Conservation (phyloP, 192 early-diverging fungal species). For the Coemansia sp. region DNA sequence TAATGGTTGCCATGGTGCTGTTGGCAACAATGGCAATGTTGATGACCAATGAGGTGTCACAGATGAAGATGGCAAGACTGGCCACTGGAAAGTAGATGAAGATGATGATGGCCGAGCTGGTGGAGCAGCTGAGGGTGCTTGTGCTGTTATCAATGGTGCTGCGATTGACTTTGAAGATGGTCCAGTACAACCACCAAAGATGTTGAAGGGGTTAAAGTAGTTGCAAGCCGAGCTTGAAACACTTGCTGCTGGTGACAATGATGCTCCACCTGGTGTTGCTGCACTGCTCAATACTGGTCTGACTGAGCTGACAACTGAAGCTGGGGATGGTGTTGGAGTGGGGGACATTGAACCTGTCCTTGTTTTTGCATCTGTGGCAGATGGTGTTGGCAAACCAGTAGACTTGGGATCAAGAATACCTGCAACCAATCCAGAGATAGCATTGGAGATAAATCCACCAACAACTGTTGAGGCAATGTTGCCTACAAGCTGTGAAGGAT, state of each 20-base stretch:
- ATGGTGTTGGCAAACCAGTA: background rate
- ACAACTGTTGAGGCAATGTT: conserved; percentile 26
- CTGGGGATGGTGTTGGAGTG: background rate
- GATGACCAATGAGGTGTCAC: background rate
- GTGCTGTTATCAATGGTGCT: background rate
- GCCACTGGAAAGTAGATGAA: background rate
- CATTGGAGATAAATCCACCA: conserved; percentile 44
- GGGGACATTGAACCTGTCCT: background rate
- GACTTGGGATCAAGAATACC: conserved; percentile 14
- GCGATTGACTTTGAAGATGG: background rate
- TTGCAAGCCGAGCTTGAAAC: background rate
- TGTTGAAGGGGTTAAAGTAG: background rate
- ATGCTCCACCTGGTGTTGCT: background rate
- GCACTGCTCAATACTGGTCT: background rate
- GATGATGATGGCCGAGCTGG: background rate
- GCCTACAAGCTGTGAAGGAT: conserved; percentile 36
- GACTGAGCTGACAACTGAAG: background rate
- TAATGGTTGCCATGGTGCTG: background rate
- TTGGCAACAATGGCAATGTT: background rate
- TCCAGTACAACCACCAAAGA: background rate
- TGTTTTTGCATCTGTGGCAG: background rate
- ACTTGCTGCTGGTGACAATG: background rate
- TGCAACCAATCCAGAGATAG: conserved; percentile 15
- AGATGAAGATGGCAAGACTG: background rate
- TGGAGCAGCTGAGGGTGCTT: background rate